Conservation (phyloP, 2,329 filamentous ascomycete species). For the Aureobasidium sp. region DNA sequence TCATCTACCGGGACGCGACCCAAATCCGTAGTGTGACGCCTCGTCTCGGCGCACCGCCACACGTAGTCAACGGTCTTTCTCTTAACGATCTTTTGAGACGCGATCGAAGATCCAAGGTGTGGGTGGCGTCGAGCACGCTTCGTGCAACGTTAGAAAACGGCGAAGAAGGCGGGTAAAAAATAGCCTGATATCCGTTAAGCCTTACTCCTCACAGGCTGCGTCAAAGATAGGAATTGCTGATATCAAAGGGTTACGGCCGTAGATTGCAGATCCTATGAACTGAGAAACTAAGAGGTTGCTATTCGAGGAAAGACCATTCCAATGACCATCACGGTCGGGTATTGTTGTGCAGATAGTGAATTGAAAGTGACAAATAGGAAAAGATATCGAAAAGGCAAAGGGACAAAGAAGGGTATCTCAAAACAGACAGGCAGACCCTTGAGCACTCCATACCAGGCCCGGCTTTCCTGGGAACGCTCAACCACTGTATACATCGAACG, state of each 20-base stretch:
- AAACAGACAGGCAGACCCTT: conserved; percentile 6
- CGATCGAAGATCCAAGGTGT: background rate
- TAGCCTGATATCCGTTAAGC: background rate
- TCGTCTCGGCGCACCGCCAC: conserved; percentile 2
- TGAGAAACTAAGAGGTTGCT: background rate
- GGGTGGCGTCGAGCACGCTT: background rate
- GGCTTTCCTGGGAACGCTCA: background rate
- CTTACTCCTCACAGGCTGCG: background rate
- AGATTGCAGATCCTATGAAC: background rate
- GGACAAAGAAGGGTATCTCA: conserved; percentile 10
- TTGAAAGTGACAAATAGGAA: background rate
- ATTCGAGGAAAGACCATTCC: background rate
- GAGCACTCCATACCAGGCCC: background rate
- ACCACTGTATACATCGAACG: background rate
- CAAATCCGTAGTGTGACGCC: background rate
- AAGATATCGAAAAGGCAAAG: background rate
- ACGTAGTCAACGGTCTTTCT: background rate
- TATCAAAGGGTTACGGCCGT: background rate
- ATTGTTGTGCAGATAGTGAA: background rate
- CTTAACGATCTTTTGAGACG: background rate
- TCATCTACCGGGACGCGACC: background rate
- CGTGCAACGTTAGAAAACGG: background rate
- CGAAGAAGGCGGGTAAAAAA: background rate
- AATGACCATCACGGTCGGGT: conserved; percentile 6
- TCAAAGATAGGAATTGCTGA: background rate